Conservation (phyloP, 2,329 filamentous ascomycete species). For the Orbilia blumenaviensis region DNA sequence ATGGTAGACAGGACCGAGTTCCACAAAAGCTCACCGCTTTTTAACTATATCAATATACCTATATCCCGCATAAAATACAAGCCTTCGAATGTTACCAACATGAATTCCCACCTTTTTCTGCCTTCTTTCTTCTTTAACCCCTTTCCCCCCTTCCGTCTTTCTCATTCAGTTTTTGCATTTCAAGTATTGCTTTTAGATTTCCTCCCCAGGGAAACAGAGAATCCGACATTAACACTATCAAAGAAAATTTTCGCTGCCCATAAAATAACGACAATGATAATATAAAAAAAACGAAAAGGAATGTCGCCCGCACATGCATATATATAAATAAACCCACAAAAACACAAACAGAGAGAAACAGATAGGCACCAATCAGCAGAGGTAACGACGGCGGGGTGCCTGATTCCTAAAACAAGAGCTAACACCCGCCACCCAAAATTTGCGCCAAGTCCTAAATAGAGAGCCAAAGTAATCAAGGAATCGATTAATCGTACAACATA, state of each 20-base stretch:
- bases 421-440: slow-evolving; percentile 28
- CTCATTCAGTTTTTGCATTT: not conserved
- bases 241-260: slow-evolving; percentile 1
- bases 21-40: no score
- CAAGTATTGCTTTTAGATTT: not conserved
- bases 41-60: not conserved
- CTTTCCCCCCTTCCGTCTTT: no score
- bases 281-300: no score
- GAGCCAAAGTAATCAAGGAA: not conserved
- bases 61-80: not conserved
- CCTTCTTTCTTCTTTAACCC: no score
- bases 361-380: not conserved
- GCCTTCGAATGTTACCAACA: no score
- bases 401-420: slow-evolving; percentile 3
- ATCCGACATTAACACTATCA: slow-evolving; percentile 22
- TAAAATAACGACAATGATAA: no score
- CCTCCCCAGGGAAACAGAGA: not conserved
- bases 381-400: not conserved
- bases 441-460: slow-evolving; percentile 22
- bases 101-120: no score
- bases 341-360: not conserved
- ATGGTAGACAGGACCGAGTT: not conserved
- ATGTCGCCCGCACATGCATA: slow-evolving; percentile 14
- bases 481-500: slow-evolving; percentile 10
- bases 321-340: not conserved